A percentile compares a stretch with the other conserved stretches of the same genome.
Conservation (phyloP, 2,329 filamentous ascomycete genomes). For the Trichoderma sp. region DNA sequence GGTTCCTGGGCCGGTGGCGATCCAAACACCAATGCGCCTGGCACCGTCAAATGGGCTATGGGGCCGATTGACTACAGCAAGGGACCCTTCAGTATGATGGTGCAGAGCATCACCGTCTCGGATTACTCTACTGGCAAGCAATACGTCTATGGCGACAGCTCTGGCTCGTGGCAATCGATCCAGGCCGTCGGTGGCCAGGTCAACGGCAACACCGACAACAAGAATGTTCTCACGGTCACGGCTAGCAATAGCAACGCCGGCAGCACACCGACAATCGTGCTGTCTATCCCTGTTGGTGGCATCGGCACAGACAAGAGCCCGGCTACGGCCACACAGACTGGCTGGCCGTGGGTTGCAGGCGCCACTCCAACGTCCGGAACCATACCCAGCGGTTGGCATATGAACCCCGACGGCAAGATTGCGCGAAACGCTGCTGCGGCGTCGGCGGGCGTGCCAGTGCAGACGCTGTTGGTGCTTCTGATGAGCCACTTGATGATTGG, state of each 20-base stretch:
- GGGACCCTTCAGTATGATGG: slow-evolving; percentile 84
- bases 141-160: slow-evolving; percentile 79
- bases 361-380: slow-evolving; percentile 55
- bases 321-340: slow-evolving; percentile 58
- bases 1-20: slow-evolving; percentile 93
- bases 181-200: slow-evolving; percentile 75
- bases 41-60: slow-evolving; percentile 88
- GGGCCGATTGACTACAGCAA: slow-evolving; percentile 81
- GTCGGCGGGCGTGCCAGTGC: slow-evolving; percentile 29
- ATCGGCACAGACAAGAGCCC: slow-evolving; percentile 60
- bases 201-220: slow-evolving; percentile 65
- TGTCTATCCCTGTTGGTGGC: slow-evolving; percentile 70
- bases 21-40: slow-evolving; percentile 66
- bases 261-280: slow-evolving; percentile 62
- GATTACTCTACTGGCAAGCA: slow-evolving; percentile 92
- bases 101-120: slow-evolving; percentile 73
- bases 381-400: slow-evolving; percentile 79
- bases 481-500: slow-evolving; percentile 37
- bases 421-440: slow-evolving; percentile 63
- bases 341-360: slow-evolving; percentile 68
- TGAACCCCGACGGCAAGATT: slow-evolving; percentile 77
- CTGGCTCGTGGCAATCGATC: slow-evolving; percentile 81
- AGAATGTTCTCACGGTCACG: slow-evolving; percentile 54
- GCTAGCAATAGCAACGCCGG: slow-evolving; percentile 56
- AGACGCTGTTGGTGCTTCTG: slow-evolving; percentile 34